These are phyloP conservation scores for Xylaria sp. DNA, from an alignment of 2,329 filamentous ascomycete species.

Conservation along the genomic window DNA sequence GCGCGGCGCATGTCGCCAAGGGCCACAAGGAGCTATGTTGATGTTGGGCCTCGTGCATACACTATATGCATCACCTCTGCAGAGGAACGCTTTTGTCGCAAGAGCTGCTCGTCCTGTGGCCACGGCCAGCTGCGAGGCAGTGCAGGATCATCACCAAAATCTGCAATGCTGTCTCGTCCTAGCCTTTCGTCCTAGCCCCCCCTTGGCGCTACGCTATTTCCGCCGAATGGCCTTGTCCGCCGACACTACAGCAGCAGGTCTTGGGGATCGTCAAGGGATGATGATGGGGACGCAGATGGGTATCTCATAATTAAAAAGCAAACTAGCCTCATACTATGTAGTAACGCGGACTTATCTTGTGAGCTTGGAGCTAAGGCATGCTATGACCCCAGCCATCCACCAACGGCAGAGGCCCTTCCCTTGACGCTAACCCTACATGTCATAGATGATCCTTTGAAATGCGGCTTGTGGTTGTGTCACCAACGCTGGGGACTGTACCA, in stretches of 20 bases:
- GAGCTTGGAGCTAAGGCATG: conserved; percentile 26
- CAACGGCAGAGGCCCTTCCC: conserved; percentile 22
- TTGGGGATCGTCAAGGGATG: conserved; percentile 27
- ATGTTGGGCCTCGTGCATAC: conserved; percentile 29
- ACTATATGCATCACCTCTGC: conserved; percentile 16
- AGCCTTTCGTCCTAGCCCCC: conserved; percentile 10
- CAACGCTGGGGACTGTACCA: conserved; percentile 13
- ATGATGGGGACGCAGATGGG: neutral
- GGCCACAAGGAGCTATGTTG: conserved; percentile 13
- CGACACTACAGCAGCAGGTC: conserved; percentile 14
- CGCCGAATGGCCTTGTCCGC: conserved; percentile 5
- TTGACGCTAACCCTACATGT: conserved; percentile 30
- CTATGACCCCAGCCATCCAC: conserved; percentile 23
- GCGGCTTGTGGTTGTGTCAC: conserved; percentile 20
- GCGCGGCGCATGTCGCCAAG: conserved; percentile 22
- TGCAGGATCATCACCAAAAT: conserved; percentile 23
- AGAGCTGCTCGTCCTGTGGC: conserved; percentile 25
- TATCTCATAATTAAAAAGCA: conserved; percentile 23
- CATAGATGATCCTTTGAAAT: conserved; percentile 27
- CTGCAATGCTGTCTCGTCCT: conserved; percentile 16
- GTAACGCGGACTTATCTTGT: conserved; percentile 4
- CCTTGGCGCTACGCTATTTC: conserved; percentile 23
- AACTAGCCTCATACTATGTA: neutral
- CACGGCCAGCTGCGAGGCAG: conserved; percentile 28
- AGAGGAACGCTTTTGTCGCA: conserved; percentile 14